Evolutionary conservation across 768 basidiomycete species (phyloP).

Genomic region (Kwoniella dendrophila): DNA sequence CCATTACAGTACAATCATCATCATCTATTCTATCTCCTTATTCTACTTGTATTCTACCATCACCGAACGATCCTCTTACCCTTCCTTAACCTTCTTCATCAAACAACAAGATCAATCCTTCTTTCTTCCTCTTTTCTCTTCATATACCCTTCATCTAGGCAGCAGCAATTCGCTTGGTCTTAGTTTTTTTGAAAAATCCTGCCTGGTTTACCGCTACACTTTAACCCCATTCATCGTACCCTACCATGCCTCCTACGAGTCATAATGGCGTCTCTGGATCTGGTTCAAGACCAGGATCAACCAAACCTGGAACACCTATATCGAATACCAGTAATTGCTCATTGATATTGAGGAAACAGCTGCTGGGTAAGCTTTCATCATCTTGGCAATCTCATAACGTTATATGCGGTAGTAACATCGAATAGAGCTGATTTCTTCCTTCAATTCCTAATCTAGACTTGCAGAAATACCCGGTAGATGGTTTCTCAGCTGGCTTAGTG

Average conservation of each 20-base stretch:
- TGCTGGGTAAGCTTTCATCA: conserved; percentile 35
- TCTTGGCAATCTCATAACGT: too few species aligned
- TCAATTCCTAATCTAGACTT: conserved; percentile 65
- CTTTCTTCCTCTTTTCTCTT: conserved; percentile 4
- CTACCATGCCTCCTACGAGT: conserved; percentile 12
- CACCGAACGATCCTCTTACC: not conserved
- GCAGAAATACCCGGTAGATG: conserved; percentile 89
- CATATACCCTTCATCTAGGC: not conserved
- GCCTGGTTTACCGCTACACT: not conserved
- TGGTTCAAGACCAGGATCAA: conserved; percentile 34
- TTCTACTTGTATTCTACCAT: conserved; percentile 4
- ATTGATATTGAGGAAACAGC: conserved; percentile 49
- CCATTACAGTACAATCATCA: too few species aligned
- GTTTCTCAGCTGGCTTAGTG: conserved; percentile 96
- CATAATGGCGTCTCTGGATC: conserved; percentile 21
- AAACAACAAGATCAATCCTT: not conserved
- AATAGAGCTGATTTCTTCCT: conserved; percentile 2
- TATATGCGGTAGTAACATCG: too few species aligned
- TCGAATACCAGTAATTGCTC: conserved; percentile 34
- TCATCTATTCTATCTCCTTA: too few species aligned
- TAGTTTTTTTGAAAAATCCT: not conserved
- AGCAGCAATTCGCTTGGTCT: too few species aligned
- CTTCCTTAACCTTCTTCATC: not conserved
- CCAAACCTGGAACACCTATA: conserved; percentile 45
- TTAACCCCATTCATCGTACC: conserved; percentile 10